Conservation (phyloP, 2,329 filamentous ascomycete species). For the Ustulina deusta region DNA sequence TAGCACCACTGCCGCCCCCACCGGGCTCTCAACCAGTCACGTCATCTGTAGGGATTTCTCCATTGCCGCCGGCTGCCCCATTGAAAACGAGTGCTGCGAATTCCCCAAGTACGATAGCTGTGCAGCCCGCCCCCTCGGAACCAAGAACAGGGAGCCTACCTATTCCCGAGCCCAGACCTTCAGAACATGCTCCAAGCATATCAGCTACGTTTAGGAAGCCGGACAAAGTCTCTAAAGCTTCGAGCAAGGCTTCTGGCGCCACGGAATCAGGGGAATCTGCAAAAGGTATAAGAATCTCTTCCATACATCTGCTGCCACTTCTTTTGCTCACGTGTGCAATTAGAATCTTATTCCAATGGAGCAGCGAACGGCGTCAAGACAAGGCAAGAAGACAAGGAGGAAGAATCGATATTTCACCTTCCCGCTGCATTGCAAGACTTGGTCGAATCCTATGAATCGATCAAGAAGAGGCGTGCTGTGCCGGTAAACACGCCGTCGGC, state of each 20-base stretch:
- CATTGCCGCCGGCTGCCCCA: slow-evolving; percentile 63
- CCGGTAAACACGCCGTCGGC: slow-evolving; percentile 73
- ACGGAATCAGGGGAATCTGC: slow-evolving; percentile 58
- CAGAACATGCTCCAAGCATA: slow-evolving; percentile 45
- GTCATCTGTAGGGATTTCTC: slow-evolving; percentile 56
- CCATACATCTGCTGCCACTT: background rate
- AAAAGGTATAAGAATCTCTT: slow-evolving; percentile 55
- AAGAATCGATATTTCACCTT: slow-evolving; percentile 89
- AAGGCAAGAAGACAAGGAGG: slow-evolving; percentile 56
- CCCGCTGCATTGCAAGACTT: slow-evolving; percentile 90
- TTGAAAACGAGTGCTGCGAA: slow-evolving; percentile 67
- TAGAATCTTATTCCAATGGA: slow-evolving; percentile 63
- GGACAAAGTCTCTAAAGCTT: slow-evolving; percentile 56
- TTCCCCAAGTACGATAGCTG: slow-evolving; percentile 63
- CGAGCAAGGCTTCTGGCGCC: slow-evolving; percentile 59
- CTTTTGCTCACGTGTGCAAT: slow-evolving; percentile 37
- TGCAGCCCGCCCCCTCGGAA: slow-evolving; percentile 59
- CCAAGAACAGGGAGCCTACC: slow-evolving; percentile 43
- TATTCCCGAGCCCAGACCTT: slow-evolving; percentile 48
- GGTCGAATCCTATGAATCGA: slow-evolving; percentile 88
- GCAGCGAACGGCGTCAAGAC: slow-evolving; percentile 64
- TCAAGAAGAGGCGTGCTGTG: slow-evolving; percentile 77
- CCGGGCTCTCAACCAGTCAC: slow-evolving; percentile 67
- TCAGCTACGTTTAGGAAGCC: slow-evolving; percentile 49
- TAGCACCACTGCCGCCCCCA: slow-evolving; percentile 91